Conservation (phyloP, 2,329 filamentous ascomycete genomes). For the Alternaria triticina region DNA sequence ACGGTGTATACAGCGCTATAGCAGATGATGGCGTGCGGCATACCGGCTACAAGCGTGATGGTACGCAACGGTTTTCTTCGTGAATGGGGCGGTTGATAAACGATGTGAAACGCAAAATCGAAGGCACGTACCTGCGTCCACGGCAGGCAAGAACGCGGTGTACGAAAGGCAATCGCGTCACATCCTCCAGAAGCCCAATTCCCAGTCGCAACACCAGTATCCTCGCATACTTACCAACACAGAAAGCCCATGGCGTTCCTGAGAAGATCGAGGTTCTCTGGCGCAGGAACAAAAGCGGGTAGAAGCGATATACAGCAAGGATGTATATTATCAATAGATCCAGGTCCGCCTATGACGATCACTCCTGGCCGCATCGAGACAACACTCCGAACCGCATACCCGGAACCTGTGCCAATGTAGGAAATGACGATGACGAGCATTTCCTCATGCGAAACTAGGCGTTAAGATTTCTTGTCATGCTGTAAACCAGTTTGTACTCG, state of each 20-base stretch:
- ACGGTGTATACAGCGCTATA: background rate
- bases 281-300: background rate
- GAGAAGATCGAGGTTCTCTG: background rate
- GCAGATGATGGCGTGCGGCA: background rate
- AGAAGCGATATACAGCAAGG: constrained; percentile 7
- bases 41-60: background rate
- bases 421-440: constrained; percentile 8
- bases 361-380: background rate
- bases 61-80: background rate
- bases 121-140: background rate
- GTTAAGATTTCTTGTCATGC: background rate
- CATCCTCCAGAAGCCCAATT: background rate
- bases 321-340: constrained; percentile 6
- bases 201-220: background rate
- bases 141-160: background rate
- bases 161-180: background rate
- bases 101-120: background rate
- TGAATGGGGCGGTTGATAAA: background rate
- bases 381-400: background rate
- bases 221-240: background rate
- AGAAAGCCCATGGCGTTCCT: background rate
- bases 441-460: background rate
- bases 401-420: background rate
- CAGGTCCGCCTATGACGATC: background rate
- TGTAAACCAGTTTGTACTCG: background rate